These are phyloP conservation scores for Dendrobium huoshanense DNA, from an alignment of 106 monocot species.

Conservation along the genomic window DNA sequence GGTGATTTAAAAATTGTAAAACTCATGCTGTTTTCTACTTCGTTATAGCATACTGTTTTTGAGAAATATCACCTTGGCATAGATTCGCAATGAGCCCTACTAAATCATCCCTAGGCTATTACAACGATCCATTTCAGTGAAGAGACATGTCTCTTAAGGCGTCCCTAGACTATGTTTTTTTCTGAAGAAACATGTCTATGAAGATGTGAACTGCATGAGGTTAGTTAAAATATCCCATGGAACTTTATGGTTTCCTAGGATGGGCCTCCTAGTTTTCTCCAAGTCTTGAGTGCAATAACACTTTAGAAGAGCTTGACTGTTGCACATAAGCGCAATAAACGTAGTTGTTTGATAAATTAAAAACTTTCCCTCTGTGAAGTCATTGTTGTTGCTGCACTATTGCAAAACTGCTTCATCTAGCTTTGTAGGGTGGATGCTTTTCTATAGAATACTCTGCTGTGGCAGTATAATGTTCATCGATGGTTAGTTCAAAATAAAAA, in stretches of 20 bases:
- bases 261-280: neutral
- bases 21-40: neutral
- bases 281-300: neutral
- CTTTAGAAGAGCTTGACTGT: neutral
- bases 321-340: neutral
- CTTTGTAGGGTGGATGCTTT: neutral
- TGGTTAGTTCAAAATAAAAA: neutral
- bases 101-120: neutral
- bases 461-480: neutral
- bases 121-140: neutral
- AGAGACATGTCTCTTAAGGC: neutral
- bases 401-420: neutral
- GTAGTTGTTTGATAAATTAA: neutral
- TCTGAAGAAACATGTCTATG: neutral
- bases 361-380: neutral
- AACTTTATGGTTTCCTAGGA: neutral
- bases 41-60: neutral
- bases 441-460: neutral
- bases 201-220: neutral
- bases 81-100: neutral
- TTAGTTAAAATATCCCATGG: neutral
- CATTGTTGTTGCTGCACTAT: neutral
- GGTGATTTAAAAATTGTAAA: neutral
- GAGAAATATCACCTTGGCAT: neutral
- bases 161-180: no score